These are phyloP conservation scores for Penicillium italicum DNA, from an alignment of 2,329 filamentous ascomycete species.

Conservation along the genomic window DNA sequence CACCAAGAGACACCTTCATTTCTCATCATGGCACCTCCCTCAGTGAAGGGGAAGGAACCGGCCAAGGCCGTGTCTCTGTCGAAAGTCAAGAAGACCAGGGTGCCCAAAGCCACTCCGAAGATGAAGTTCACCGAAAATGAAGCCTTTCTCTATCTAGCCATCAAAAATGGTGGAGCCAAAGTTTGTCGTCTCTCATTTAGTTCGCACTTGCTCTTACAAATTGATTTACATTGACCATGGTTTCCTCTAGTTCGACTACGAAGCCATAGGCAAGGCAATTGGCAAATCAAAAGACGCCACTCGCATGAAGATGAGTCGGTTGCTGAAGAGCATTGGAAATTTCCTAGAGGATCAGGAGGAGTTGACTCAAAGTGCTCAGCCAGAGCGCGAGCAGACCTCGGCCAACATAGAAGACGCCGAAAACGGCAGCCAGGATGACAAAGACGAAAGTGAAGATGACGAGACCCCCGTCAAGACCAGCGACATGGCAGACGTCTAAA, in stretches of 20 bases:
- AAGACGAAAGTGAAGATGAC: not conserved
- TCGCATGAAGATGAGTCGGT: not conserved
- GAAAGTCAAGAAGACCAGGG: too few relatives aligned
- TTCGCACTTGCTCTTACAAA: fast-evolving
- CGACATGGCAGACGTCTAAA: not conserved
- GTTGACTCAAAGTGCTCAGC: not conserved
- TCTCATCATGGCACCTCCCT: too few relatives aligned
- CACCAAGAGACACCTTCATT: too few relatives aligned
- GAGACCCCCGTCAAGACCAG: not conserved
- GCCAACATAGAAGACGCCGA: not conserved
- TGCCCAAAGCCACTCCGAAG: too few relatives aligned
- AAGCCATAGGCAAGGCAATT: not conserved
- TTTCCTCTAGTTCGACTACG: not conserved
- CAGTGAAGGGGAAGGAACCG: not conserved
- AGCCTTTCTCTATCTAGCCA: not conserved
- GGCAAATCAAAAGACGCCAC: not conserved
- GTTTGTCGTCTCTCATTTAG: not conserved
- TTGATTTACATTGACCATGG: not conserved
- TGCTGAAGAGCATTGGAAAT: not conserved
- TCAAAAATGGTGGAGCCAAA: not conserved
- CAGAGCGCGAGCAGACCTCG: not conserved
- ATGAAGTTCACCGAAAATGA: too few relatives aligned
- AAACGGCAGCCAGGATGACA: not conserved
- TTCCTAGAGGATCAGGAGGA: not conserved
- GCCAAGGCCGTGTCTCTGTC: not conserved